These are phyloP conservation scores for Aspergillus luchuensis DNA, from an alignment of 2,329 filamentous ascomycete genomes.

Conservation along the genomic window DNA sequence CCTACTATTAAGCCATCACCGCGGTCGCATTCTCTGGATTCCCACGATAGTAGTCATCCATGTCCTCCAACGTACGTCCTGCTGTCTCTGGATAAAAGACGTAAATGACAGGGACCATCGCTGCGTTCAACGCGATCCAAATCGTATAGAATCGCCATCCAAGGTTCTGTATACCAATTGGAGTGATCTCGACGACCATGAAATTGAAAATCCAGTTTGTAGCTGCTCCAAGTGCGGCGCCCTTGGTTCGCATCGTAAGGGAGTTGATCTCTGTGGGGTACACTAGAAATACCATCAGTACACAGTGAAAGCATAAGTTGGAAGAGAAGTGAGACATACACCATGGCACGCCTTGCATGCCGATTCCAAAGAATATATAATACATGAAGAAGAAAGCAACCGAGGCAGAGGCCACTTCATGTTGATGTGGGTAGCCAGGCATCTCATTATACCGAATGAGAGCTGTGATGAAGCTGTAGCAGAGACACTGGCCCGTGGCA, in stretches of 20 bases:
- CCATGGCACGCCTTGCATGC: constrained; percentile 44
- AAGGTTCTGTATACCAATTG: constrained; percentile 33
- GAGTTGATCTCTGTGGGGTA: constrained; percentile 41
- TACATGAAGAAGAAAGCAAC: constrained; percentile 51
- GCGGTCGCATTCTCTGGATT: constrained; percentile 9
- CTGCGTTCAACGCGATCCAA: constrained; percentile 30
- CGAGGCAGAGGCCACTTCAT: constrained; percentile 51
- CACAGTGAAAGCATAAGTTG: background rate
- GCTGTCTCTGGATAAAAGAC: constrained; percentile 37
- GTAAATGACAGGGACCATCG: constrained; percentile 33
- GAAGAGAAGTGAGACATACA: background rate
- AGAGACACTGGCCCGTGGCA: constrained; percentile 52
- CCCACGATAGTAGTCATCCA: constrained; percentile 34
- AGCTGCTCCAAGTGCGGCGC: constrained; percentile 32
- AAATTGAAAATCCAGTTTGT: constrained; percentile 39
- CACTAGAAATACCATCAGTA: constrained; percentile 13
- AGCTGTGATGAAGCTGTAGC: constrained; percentile 53
- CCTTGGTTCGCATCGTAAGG: constrained; percentile 38
- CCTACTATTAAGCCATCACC: too few species aligned
- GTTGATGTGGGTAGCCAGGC: constrained; percentile 32
- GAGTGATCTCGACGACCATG: constrained; percentile 38
- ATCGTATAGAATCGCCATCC: constrained; percentile 37
- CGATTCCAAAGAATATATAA: constrained; percentile 44
- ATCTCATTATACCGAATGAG: constrained; percentile 34
- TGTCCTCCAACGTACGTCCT: constrained; percentile 34